phyloP scores from a whole-genome alignment of 768 basidiomycete genomes.

The Leccinum uliginosum region DNA sequence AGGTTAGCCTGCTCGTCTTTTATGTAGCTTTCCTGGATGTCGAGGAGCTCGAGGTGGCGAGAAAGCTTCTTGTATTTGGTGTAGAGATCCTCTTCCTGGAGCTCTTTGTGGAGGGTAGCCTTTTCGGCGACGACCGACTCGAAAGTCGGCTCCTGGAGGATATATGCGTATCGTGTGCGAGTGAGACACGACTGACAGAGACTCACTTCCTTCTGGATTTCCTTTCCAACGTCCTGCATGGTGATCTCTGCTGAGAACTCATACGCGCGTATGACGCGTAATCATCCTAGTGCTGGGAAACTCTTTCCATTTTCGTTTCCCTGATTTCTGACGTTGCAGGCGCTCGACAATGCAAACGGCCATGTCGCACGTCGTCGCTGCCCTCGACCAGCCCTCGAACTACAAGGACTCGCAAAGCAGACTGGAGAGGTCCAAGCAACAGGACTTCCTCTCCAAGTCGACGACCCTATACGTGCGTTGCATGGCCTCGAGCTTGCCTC shows the following conservation, averaged over 20 bases:
- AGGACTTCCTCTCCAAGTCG: constrained; percentile 77
- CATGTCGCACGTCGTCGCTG: constrained; percentile 83
- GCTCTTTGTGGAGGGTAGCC: constrained; percentile 77
- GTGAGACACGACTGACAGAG: not conserved
- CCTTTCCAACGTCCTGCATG: constrained; percentile 92
- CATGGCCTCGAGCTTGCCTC: constrained; percentile 10
- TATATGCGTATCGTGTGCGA: not conserved
- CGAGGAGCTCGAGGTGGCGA: constrained; percentile 92
- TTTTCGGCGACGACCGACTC: constrained; percentile 87
- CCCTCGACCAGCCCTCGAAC: constrained; percentile 91
- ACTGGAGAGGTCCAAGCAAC: constrained; percentile 73
- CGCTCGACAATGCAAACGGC: constrained; percentile 14
- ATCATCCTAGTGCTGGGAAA: constrained; percentile 27
- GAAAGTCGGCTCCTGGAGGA: constrained; percentile 78
- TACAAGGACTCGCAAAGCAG: constrained; percentile 92
- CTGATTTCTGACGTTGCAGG: not conserved
- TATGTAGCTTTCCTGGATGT: constrained; percentile 94
- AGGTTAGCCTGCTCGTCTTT: constrained; percentile 98
- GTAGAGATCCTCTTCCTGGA: constrained; percentile 91
- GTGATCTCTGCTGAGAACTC: constrained; percentile 12
- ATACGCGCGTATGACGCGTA: constrained; percentile 26
- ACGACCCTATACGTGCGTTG: constrained; percentile 84
- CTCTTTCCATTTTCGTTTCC: constrained; percentile 20
- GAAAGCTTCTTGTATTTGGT: constrained; percentile 96
- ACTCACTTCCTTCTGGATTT: constrained; percentile 73